phyloP scores from a whole-genome alignment of 2,329 filamentous ascomycete genomes.

The Keithomyces neogunnii region DNA sequence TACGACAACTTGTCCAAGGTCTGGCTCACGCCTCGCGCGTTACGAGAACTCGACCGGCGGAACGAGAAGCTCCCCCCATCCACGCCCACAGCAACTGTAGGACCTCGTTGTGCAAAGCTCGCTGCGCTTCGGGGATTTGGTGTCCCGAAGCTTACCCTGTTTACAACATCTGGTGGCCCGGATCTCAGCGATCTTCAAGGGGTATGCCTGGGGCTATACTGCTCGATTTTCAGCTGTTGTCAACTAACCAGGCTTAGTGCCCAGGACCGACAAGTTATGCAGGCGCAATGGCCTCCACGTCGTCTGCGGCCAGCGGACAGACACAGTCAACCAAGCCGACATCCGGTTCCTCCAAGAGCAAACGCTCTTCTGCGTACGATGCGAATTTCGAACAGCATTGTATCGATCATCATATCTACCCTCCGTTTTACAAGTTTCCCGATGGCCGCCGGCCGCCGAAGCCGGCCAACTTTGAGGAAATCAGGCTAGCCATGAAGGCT shows the following conservation, averaged over 20 bases:
- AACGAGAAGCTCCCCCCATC: not conserved
- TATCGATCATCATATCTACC: not conserved
- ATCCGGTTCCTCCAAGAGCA: not conserved
- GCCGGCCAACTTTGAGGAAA: constrained; percentile 7
- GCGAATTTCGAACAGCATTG: constrained; percentile 2
- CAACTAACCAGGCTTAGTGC: not conserved
- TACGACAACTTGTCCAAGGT: constrained; percentile 2
- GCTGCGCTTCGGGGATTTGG: too few species aligned
- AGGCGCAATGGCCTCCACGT: not conserved
- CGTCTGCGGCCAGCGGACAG: not conserved
- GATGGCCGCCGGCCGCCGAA: not conserved
- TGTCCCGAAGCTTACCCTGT: not conserved
- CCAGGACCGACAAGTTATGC: not conserved
- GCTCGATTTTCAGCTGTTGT: not conserved
- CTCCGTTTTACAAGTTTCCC: not conserved
- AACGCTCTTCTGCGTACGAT: constrained; percentile 6
- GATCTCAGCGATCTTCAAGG: not conserved
- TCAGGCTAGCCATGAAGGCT: constrained; percentile 5
- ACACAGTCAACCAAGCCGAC: not conserved
- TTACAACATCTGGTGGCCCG: not conserved
- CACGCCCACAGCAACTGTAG: not conserved
- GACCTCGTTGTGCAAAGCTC: too few species aligned
- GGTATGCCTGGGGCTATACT: not conserved
- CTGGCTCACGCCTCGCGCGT: not conserved
- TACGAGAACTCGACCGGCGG: constrained; percentile 4